Evolutionary conservation across 176 grass and related monocot genomes (phyloP).

Genomic region (Zoysia pacifica): DNA sequence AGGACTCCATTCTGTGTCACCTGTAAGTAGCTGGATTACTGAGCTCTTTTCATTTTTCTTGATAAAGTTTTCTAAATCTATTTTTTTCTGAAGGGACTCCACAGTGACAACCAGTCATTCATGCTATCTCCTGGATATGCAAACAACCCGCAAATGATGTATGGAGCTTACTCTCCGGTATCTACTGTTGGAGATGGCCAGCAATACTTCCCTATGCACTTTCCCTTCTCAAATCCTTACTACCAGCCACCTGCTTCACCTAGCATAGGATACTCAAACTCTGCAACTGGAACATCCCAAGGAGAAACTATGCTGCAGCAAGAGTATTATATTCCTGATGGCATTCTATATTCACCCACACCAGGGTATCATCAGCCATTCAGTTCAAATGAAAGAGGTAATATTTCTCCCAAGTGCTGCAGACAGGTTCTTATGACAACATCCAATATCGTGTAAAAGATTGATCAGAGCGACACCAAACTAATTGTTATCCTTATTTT

Average conservation of each 20-base stretch:
- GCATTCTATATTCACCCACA: constrained; percentile 23
- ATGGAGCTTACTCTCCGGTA: constrained; percentile 43
- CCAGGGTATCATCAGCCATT: constrained; percentile 44
- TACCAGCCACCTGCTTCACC: constrained; percentile 51
- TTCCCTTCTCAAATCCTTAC: constrained; percentile 41
- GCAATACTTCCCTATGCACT: constrained; percentile 39
- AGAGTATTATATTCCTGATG: constrained; percentile 46
- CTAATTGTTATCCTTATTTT: constrained; percentile 39
- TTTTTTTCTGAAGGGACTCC: constrained; percentile 24
- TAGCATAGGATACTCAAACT: constrained; percentile 41
- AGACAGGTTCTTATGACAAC: constrained; percentile 14
- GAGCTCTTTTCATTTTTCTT: neutral
- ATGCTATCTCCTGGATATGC: constrained; percentile 27
- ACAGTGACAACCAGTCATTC: constrained; percentile 23
- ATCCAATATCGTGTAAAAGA: constrained; percentile 15
- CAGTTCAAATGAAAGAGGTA: constrained; percentile 44
- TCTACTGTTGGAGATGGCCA: constrained; percentile 44
- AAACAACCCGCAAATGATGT: constrained; percentile 41
- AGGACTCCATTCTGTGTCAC: constrained; percentile 34
- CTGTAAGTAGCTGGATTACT: constrained; percentile 38
- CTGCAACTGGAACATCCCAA: constrained; percentile 19
- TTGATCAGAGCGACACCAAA: constrained; percentile 34
- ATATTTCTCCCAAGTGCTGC: neutral
- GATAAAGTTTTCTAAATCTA: neutral
- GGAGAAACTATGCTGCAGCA: constrained; percentile 21